phyloP scores from a whole-genome alignment of 768 basidiomycete genomes.

The Tulasnella sp. region DNA sequence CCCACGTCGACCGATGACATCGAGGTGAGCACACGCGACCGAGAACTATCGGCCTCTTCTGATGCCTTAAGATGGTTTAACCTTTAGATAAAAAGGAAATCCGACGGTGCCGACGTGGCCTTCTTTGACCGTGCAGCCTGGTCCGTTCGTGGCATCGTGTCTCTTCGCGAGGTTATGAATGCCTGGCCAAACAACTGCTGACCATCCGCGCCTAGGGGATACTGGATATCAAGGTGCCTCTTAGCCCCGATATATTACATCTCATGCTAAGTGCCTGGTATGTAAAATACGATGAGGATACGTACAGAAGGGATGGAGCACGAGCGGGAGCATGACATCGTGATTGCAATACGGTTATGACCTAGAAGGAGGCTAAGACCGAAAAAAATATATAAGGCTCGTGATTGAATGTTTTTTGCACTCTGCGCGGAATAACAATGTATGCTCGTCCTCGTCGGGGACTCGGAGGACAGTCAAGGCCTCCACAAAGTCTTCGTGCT shows the following conservation, averaged over 20 bases:
- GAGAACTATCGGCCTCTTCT: neutral
- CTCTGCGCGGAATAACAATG: too few relatives aligned
- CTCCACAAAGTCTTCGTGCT: too few relatives aligned
- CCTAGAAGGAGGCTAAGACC: too few relatives aligned
- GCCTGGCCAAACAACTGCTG: neutral
- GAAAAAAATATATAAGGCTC: too few relatives aligned
- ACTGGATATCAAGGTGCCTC: neutral
- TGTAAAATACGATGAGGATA: neutral
- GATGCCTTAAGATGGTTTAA: neutral
- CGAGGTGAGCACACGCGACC: neutral
- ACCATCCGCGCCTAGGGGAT: neutral
- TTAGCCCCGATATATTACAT: neutral
- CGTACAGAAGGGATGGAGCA: neutral
- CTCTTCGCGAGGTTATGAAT: neutral
- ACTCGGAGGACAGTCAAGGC: too few relatives aligned
- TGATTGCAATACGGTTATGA: too few relatives aligned
- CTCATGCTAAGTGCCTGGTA: neutral
- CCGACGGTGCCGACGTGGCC: neutral
- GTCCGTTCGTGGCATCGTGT: neutral
- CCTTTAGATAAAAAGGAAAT: neutral
- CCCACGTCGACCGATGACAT: neutral
- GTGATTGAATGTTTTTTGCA: too few relatives aligned
- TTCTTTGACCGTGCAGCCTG: constrained; percentile 1
- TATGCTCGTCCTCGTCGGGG: too few relatives aligned
- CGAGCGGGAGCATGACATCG: neutral